A percentile compares a stretch with the other conserved stretches of the same genome.
Evolutionary conservation across 371 early-diverging fungal genomes (phyloP).

Genomic region (Nematocida sp.): DNA sequence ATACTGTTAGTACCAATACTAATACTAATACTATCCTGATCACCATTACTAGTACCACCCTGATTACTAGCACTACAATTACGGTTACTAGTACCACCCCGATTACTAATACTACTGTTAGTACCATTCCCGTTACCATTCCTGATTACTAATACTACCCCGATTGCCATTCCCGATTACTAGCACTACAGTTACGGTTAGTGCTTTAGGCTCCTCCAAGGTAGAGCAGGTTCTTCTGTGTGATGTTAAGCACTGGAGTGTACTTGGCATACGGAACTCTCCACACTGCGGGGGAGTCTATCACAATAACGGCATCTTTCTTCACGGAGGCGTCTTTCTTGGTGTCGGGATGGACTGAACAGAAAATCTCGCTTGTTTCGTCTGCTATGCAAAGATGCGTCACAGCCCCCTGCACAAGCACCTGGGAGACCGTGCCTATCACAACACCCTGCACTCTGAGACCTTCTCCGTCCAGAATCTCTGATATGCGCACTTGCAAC

Average conservation of each 20-base stretch:
- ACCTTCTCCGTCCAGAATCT: neutral
- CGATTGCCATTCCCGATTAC: too few relatives aligned
- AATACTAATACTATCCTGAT: too few relatives aligned
- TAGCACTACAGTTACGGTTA: too few relatives aligned
- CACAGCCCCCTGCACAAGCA: neutral
- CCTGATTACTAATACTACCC: too few relatives aligned
- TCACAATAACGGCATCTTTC: slow-evolving; percentile 23
- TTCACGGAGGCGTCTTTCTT: neutral
- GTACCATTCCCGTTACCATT: too few relatives aligned
- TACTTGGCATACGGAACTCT: slow-evolving; percentile 9
- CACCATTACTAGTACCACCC: too few relatives aligned
- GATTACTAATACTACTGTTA: too few relatives aligned
- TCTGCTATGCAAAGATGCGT: slow-evolving; percentile 1
- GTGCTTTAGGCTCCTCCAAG: neutral
- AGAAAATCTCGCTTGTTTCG: slow-evolving; percentile 10
- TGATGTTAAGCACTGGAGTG: slow-evolving; percentile 2
- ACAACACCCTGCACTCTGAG: slow-evolving; percentile 16
- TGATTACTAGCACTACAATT: too few relatives aligned
- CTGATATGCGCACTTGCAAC: neutral
- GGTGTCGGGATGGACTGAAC: slow-evolving; percentile 20
- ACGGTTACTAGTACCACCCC: too few relatives aligned
- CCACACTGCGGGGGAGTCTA: slow-evolving; percentile 42
- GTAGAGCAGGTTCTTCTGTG: neutral
- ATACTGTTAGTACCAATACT: too few relatives aligned
- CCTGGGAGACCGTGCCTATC: neutral